A percentile compares a stretch with the other conserved stretches of the same genome.
Conservation (phyloP, 2,329 filamentous ascomycete genomes). For the Colletotrichum neosansevieriae region DNA sequence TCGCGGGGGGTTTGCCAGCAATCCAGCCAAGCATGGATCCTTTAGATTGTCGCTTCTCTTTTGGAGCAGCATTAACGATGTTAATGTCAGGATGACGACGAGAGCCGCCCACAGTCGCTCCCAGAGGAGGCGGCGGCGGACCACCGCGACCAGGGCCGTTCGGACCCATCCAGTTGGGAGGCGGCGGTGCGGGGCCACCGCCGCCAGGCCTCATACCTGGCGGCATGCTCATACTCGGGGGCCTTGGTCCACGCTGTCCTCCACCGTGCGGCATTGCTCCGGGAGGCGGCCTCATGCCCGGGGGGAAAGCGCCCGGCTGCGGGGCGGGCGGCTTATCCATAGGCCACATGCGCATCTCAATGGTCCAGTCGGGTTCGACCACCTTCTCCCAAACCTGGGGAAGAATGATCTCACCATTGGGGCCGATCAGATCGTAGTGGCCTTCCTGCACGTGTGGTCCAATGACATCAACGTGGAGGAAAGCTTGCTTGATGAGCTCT, state of each 20-base stretch:
- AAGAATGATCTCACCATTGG: slow-evolving; percentile 85
- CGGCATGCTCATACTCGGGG: slow-evolving; percentile 2
- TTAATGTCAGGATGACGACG: slow-evolving; percentile 41
- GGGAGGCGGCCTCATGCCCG: not conserved
- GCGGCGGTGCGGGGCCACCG: slow-evolving; percentile 26
- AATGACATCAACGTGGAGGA: slow-evolving; percentile 81
- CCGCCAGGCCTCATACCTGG: slow-evolving; percentile 25
- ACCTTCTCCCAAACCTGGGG: slow-evolving; percentile 86
- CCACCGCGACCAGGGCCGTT: not conserved
- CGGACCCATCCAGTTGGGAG: not conserved
- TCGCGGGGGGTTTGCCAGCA: slow-evolving; percentile 44
- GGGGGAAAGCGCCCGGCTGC: slow-evolving; percentile 17
- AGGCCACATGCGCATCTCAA: slow-evolving; percentile 77
- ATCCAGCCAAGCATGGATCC: slow-evolving; percentile 51
- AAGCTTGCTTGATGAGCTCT: slow-evolving; percentile 86
- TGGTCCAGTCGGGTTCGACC: slow-evolving; percentile 80
- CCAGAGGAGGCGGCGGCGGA: slow-evolving; percentile 3
- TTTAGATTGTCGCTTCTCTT: slow-evolving; percentile 47
- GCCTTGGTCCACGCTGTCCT: not conserved
- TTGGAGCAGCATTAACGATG: slow-evolving; percentile 38
- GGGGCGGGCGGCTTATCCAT: slow-evolving; percentile 47
- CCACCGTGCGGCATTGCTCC: not conserved
- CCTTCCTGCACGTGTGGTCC: slow-evolving; percentile 82
- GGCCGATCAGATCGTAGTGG: slow-evolving; percentile 84
- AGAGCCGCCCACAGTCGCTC: not conserved